These are phyloP conservation scores for Blastocystis sp. DNA, from an alignment of 352 stramenopile species.

Conservation along the genomic window DNA sequence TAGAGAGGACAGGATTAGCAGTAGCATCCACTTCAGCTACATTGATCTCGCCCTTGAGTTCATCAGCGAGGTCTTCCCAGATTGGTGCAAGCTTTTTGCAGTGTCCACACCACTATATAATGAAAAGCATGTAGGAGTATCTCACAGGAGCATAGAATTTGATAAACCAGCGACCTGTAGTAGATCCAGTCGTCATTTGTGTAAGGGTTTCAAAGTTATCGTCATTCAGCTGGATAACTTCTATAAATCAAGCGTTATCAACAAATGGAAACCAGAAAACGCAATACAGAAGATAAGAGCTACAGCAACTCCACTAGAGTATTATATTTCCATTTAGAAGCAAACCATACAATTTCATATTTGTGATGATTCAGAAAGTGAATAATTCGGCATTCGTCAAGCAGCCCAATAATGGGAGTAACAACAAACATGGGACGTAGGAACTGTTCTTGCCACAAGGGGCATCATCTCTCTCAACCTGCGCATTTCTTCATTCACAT, in stretches of 20 bases:
- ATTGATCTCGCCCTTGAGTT: conserved; percentile 24
- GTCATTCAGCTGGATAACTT: conserved; percentile 51
- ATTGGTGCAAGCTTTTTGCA: conserved; percentile 60
- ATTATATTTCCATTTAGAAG: neutral
- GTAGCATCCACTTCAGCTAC: conserved; percentile 65
- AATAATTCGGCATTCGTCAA: too few relatives aligned
- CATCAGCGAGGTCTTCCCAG: conserved; percentile 58
- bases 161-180: conserved; percentile 64
- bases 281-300: neutral
- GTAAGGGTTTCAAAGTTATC: conserved; percentile 51
- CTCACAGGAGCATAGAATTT: conserved; percentile 64
- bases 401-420: too few relatives aligned
- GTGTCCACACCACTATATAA: conserved; percentile 62
- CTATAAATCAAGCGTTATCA: neutral
- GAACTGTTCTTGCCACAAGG: neutral
- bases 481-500: neutral
- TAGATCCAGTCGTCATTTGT: conserved; percentile 53
- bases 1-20: neutral
- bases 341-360: neutral
- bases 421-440: too few relatives aligned
- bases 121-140: neutral
- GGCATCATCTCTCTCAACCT: neutral
- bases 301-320: neutral
- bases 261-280: neutral
- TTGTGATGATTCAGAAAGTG: too few relatives aligned